phyloP scores from a whole-genome alignment of 768 basidiomycete genomes.

The Pisolithus albus region DNA sequence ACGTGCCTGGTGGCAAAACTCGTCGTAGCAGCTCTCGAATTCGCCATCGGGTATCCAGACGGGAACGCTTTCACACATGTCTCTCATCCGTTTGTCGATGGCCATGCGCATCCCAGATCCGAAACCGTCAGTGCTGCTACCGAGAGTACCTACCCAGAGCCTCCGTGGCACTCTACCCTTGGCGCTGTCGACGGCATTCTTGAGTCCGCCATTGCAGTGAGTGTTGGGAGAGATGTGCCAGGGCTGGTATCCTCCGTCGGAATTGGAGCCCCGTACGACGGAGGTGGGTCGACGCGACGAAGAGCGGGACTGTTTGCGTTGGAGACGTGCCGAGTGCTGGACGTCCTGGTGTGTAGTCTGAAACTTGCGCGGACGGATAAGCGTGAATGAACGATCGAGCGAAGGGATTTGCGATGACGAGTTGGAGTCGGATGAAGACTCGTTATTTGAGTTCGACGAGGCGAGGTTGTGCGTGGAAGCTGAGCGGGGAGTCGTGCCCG shows the following conservation, averaged over 20 bases:
- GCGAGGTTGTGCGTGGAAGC: conserved; percentile 13
- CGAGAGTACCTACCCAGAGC: conserved; percentile 69
- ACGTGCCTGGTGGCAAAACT: conserved; percentile 74
- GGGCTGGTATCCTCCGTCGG: conserved; percentile 21
- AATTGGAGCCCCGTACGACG: conserved; percentile 23
- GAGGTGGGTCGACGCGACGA: conserved; percentile 38
- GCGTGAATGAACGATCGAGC: conserved; percentile 21
- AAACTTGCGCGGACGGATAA: conserved; percentile 36
- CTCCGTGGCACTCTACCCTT: conserved; percentile 43
- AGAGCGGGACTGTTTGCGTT: conserved; percentile 49
- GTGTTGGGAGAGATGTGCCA: conserved; percentile 55
- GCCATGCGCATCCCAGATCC: conserved; percentile 46
- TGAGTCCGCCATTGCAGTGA: conserved; percentile 77
- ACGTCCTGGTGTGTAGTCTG: conserved; percentile 44
- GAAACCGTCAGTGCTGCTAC: conserved; percentile 61
- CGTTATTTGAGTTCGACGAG: conserved; percentile 4
- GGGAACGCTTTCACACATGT: conserved; percentile 38
- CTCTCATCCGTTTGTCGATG: conserved; percentile 45
- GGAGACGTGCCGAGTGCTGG: conserved; percentile 32
- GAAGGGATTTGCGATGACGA: background rate
- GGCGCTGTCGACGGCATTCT: conserved; percentile 73
- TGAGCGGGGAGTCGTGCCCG: conserved; percentile 10
- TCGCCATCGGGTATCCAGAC: conserved; percentile 82
- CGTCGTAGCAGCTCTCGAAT: conserved; percentile 75
- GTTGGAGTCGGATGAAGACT: conserved; percentile 4